Evolutionary conservation across 2,329 filamentous ascomycete genomes (phyloP).

Genomic region (Curvularia sp.): DNA sequence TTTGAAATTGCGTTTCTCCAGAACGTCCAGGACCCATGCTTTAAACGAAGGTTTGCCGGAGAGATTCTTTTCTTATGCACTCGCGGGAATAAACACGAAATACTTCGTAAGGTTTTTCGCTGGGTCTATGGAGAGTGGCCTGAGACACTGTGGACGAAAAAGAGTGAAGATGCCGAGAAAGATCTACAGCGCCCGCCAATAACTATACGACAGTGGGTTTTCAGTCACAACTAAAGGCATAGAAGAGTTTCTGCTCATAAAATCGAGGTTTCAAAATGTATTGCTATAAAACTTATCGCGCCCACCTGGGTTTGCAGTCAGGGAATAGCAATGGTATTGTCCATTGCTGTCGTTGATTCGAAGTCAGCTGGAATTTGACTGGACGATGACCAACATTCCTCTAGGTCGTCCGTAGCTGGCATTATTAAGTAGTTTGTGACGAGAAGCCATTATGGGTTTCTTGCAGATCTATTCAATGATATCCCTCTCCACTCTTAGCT

Average conservation of each 20-base stretch:
- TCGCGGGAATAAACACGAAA: neutral
- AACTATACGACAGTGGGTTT: slow-evolving; percentile 8
- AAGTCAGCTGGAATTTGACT: too few species aligned
- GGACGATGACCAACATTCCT: too few species aligned
- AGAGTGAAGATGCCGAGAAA: neutral
- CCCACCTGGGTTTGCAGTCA: neutral
- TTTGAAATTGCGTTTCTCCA: slow-evolving; percentile 2
- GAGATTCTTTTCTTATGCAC: neutral
- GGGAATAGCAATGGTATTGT: neutral
- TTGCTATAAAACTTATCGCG: neutral
- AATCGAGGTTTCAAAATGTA: neutral
- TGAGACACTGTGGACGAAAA: neutral
- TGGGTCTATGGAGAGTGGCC: slow-evolving; percentile 11
- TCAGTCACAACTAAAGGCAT: slow-evolving; percentile 4
- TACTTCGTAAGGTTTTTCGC: neutral
- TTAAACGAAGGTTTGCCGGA: neutral
- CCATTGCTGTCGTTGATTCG: too few species aligned
- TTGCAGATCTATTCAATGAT: neutral
- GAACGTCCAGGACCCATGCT: neutral
- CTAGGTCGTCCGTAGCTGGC: too few species aligned
- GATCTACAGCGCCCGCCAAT: neutral
- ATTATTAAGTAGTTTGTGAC: neutral
- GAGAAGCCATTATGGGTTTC: neutral
- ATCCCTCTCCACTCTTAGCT: neutral
- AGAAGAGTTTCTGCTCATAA: neutral